These are phyloP conservation scores for Cryptosporidium tyzzeri DNA, from an alignment of 169 alveolate genomes.

Conservation along the genomic window DNA sequence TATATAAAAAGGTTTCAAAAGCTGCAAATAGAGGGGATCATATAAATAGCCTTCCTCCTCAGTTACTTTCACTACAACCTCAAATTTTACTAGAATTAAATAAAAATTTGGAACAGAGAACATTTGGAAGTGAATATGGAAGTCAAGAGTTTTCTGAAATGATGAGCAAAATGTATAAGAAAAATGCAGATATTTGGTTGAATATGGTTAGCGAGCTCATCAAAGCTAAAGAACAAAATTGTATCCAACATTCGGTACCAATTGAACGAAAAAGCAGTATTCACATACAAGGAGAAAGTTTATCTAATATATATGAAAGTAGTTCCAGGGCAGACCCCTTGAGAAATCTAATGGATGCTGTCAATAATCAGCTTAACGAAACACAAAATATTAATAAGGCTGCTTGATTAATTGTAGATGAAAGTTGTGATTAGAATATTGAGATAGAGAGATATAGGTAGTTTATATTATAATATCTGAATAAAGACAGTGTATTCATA, in stretches of 20 bases:
- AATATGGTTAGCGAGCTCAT: background rate
- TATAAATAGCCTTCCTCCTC: conserved; percentile 26
- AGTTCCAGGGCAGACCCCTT: background rate
- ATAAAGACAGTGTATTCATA: background rate
- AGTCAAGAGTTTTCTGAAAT: background rate
- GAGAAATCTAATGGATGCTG: conserved; percentile 7
- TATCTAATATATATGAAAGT: background rate
- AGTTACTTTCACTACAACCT: conserved; percentile 21
- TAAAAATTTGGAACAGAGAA: conserved; percentile 3
- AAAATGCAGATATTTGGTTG: conserved; percentile 50
- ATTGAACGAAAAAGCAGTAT: background rate
- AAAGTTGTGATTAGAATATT: background rate
- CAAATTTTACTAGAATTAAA: conserved; percentile 33
- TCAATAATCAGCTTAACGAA: background rate
- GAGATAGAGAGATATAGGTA: background rate
- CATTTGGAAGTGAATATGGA: background rate
- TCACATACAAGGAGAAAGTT: background rate
- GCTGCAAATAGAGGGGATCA: background rate
- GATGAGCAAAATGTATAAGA: conserved; percentile 34
- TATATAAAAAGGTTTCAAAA: background rate
- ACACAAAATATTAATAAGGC: background rate
- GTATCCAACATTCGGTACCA: background rate
- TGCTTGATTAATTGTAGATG: conserved; percentile 1
- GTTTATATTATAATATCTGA: conserved; percentile 1
- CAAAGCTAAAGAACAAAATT: background rate